Percentiles rank a stretch among this genome's conserved stretches.
Evolutionary conservation across 345 rosid species (phyloP).

Genomic region (Acer negundo): DNA sequence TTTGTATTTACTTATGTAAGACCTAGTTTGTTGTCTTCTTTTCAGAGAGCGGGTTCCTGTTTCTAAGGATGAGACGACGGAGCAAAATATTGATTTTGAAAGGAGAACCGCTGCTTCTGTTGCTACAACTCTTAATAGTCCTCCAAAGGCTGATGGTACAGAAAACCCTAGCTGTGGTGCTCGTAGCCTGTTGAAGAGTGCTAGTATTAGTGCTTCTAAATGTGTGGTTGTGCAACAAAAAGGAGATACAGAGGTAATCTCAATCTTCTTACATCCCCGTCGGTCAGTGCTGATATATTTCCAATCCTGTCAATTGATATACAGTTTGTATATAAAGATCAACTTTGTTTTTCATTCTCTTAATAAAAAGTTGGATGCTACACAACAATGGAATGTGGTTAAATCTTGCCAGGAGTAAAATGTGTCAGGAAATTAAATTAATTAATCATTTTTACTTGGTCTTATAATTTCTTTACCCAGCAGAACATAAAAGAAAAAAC

Average conservation of each 20-base stretch:
- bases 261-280: background rate
- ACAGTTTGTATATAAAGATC: background rate
- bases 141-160: conserved; percentile 44
- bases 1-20: background rate
- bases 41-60: conserved; percentile 84
- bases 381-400: background rate
- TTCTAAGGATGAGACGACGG: conserved; percentile 53
- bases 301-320: background rate
- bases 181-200: conserved; percentile 85
- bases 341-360: background rate
- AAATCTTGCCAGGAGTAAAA: background rate
- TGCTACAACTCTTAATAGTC: conserved; percentile 52
- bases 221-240: conserved; percentile 62
- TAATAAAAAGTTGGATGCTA: background rate
- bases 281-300: background rate
- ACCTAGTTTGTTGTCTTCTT: conserved; percentile 16
- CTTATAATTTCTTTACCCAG: background rate
- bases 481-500: background rate
- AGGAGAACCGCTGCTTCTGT: conserved; percentile 47
- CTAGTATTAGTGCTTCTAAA: conserved; percentile 94
- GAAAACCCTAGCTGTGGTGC: conserved; percentile 48
- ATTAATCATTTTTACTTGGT: background rate
- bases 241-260: conserved; percentile 52
- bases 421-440: conserved; percentile 7
- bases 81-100: conserved; percentile 34